These are phyloP conservation scores for Leishmania amazonensis DNA, from an alignment of 208 protist species.

Conservation along the genomic window DNA sequence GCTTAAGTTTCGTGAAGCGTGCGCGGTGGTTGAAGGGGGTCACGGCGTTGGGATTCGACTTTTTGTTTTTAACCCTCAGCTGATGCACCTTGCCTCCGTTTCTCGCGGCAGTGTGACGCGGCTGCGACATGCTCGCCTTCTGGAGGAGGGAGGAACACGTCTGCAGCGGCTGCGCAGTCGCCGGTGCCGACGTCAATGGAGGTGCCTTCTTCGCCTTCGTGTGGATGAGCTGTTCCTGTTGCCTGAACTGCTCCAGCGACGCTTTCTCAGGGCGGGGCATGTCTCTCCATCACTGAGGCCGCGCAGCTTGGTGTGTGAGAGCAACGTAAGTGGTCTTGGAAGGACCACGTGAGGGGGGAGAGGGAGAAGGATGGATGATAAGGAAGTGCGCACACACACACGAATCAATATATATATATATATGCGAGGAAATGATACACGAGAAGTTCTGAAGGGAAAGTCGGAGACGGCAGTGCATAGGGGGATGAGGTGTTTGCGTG, in stretches of 20 bases:
- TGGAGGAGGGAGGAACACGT: background rate
- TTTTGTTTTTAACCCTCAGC: constrained; percentile 27
- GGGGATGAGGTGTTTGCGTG: background rate
- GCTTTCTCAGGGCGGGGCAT: background rate
- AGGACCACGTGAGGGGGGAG: background rate
- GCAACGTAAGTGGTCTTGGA: too few relatives aligned
- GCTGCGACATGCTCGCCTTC: background rate
- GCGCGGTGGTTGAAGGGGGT: constrained; percentile 45
- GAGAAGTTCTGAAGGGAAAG: background rate
- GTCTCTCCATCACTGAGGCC: background rate
- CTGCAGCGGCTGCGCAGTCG: background rate
- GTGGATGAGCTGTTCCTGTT: background rate
- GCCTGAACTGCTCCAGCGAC: background rate
- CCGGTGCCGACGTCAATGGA: background rate
- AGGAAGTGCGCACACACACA: background rate
- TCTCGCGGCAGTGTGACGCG: background rate
- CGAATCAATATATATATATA: too few relatives aligned
- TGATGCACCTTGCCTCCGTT: too few relatives aligned
- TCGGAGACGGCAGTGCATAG: background rate
- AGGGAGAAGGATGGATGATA: background rate
- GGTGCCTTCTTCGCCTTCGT: background rate
- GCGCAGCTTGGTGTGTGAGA: background rate
- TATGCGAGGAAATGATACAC: background rate
- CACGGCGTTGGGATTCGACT: constrained; percentile 28
- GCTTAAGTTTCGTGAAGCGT: constrained; percentile 44